Evolutionary conservation across 1,284 basidiomycete genomes (phyloP).

Genomic region (Fistulina hepatica): DNA sequence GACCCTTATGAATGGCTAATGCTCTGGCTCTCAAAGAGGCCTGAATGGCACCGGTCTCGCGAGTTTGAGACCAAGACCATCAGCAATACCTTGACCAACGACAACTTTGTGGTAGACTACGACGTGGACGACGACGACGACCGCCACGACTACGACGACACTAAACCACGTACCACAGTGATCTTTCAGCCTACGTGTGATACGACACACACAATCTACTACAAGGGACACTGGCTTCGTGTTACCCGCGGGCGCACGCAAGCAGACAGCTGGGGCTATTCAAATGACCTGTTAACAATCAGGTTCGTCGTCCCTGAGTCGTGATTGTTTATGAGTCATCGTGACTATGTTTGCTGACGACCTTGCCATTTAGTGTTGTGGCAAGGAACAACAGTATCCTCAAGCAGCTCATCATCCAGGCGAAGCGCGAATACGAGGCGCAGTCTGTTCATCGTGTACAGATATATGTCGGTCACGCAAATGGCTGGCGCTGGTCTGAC

Average conservation of each 20-base stretch:
- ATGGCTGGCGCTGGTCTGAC: conserved; percentile 66
- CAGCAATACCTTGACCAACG: conserved; percentile 50
- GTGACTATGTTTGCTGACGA: too few species aligned
- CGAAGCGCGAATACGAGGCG: conserved; percentile 77
- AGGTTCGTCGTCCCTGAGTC: too few species aligned
- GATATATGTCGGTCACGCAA: conserved; percentile 1
- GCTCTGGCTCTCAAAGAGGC: conserved; percentile 78
- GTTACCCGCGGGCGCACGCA: too few species aligned
- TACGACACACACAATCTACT: conserved; percentile 78
- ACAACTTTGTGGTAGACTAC: conserved; percentile 70
- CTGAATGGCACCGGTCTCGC: conserved; percentile 70
- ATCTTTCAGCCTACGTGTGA: conserved; percentile 37
- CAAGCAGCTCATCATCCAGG: conserved; percentile 76
- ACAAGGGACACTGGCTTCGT: conserved; percentile 77
- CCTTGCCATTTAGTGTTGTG: too few species aligned
- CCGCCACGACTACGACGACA: neutral
- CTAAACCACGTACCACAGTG: conserved; percentile 11
- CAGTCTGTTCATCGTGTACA: conserved; percentile 66
- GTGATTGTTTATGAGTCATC: too few species aligned
- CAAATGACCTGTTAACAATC: too few species aligned
- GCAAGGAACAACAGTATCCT: conserved; percentile 69
- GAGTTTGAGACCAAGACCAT: conserved; percentile 80
- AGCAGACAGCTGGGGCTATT: too few species aligned
- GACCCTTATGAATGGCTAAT: conserved; percentile 80
- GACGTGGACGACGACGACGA: conserved; percentile 46